Evolutionary conservation across 1,284 basidiomycete species (phyloP).

Genomic region (Ceraceosorus bombacis): DNA sequence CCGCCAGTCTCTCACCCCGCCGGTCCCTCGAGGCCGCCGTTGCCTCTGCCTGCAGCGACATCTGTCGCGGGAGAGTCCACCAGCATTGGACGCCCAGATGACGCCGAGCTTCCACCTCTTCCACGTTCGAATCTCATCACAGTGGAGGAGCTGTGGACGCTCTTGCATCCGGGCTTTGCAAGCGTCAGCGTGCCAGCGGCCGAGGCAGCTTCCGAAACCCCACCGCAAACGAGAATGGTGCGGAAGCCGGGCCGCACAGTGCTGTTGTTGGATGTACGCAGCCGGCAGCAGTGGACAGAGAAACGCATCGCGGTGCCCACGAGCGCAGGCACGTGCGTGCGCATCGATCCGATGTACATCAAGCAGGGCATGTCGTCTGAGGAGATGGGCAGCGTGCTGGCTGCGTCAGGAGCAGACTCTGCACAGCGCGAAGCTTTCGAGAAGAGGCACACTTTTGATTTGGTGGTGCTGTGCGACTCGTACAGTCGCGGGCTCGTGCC

Average conservation of each 20-base stretch:
- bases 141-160: conserved; percentile 38
- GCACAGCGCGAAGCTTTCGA: conserved; percentile 66
- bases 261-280: conserved; percentile 73
- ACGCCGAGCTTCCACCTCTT: conserved; percentile 13
- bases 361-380: not conserved
- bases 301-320: not conserved
- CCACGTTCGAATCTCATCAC: conserved; percentile 22
- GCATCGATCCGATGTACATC: conserved; percentile 4
- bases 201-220: conserved; percentile 12
- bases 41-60: not conserved
- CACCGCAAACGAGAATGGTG: conserved; percentile 19
- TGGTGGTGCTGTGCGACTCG: conserved; percentile 81
- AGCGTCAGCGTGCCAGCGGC: conserved; percentile 23
- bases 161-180: conserved; percentile 41
- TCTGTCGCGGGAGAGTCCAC: too few relatives aligned
- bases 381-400: not conserved
- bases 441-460: conserved; percentile 76
- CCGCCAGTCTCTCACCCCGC: not conserved
- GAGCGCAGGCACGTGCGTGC: not conserved
- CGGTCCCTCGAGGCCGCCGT: not conserved
- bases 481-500: conserved; percentile 57
- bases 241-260: conserved; percentile 47
- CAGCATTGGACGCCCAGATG: not conserved
- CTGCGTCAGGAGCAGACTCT: conserved; percentile 51
- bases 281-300: conserved; percentile 58